These are phyloP conservation scores for Coemansia sp. DNA, from an alignment of 192 early-diverging fungal species.

Conservation along the genomic window DNA sequence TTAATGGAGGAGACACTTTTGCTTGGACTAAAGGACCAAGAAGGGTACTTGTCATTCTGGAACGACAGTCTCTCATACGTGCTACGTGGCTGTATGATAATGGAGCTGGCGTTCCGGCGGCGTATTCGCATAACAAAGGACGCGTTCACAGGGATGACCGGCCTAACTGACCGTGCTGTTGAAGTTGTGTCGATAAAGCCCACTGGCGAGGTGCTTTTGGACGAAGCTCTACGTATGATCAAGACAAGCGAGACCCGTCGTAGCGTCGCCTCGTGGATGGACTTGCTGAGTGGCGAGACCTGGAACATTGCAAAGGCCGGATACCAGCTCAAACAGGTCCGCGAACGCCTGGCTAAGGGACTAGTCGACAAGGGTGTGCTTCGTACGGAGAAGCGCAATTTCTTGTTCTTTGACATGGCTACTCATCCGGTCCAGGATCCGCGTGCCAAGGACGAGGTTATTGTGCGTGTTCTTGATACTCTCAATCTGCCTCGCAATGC, in stretches of 20 bases:
- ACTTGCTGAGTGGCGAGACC: conserved; percentile 97
- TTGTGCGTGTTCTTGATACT: conserved; percentile 77
- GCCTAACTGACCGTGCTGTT: conserved; percentile 79
- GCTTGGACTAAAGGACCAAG: conserved; percentile 87
- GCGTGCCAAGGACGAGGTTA: conserved; percentile 83
- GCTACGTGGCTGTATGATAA: conserved; percentile 90
- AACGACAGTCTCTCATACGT: conserved; percentile 99
- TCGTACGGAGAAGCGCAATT: conserved; percentile 94
- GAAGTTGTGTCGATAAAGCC: conserved; percentile 79
- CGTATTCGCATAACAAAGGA: conserved; percentile 89
- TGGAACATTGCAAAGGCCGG: conserved; percentile 98
- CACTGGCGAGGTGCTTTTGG: conserved; percentile 94
- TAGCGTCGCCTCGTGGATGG: conserved; percentile 92
- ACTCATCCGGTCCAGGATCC: conserved; percentile 93
- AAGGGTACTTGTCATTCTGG: conserved; percentile 98
- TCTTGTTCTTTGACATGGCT: conserved; percentile 96
- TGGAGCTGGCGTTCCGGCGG: conserved; percentile 92
- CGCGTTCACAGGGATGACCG: conserved; percentile 60
- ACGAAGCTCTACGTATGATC: conserved; percentile 91
- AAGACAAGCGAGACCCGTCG: conserved; percentile 76
- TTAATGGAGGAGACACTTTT: conserved; percentile 95
- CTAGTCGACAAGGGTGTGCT: conserved; percentile 98
- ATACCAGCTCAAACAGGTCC: conserved; percentile 96
- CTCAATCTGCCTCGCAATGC: conserved; percentile 70
- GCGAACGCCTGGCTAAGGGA: conserved; percentile 94